Evolutionary conservation across 2,329 filamentous ascomycete genomes (phyloP).

Genomic region (Chrysoporthe austroafricana): DNA sequence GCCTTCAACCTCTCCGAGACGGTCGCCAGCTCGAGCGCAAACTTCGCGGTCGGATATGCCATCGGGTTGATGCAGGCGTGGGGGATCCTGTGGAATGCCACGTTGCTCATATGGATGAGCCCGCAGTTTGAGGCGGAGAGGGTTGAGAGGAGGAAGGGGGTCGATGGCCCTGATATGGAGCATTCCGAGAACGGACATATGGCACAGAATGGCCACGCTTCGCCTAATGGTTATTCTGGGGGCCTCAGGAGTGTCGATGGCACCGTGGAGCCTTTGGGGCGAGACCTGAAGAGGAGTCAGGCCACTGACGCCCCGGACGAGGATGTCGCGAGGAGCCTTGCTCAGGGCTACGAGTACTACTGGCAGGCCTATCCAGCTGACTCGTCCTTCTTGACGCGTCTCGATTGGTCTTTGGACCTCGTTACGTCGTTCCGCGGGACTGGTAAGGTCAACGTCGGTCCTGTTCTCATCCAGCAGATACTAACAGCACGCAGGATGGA

Average conservation of each 20-base stretch:
- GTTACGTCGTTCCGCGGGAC: conserved; percentile 57
- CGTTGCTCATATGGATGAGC: conserved; percentile 56
- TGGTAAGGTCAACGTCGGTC: conserved; percentile 44
- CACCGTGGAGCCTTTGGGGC: neutral
- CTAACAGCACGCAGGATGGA: conserved; percentile 53
- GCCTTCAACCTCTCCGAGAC: conserved; percentile 50
- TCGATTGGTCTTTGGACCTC: conserved; percentile 62
- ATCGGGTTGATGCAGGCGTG: conserved; percentile 55
- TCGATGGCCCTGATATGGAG: neutral
- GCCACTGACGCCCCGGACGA: conserved; percentile 31
- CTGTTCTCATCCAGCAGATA: conserved; percentile 4
- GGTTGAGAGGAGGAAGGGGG: conserved; percentile 43
- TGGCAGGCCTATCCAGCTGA: conserved; percentile 64
- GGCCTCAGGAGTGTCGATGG: neutral
- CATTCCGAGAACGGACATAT: neutral
- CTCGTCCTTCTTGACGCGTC: conserved; percentile 50
- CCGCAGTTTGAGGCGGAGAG: conserved; percentile 62
- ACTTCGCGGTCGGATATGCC: conserved; percentile 55
- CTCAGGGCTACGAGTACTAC: conserved; percentile 52
- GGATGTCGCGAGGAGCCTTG: conserved; percentile 33
- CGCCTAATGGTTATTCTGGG: neutral
- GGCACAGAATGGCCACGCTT: neutral
- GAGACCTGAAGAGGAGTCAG: neutral
- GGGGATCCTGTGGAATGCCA: conserved; percentile 53
- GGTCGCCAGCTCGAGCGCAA: conserved; percentile 50